These are phyloP conservation scores for Acer saccharum DNA, from an alignment of 345 rosid genomes.

Conservation along the genomic window DNA sequence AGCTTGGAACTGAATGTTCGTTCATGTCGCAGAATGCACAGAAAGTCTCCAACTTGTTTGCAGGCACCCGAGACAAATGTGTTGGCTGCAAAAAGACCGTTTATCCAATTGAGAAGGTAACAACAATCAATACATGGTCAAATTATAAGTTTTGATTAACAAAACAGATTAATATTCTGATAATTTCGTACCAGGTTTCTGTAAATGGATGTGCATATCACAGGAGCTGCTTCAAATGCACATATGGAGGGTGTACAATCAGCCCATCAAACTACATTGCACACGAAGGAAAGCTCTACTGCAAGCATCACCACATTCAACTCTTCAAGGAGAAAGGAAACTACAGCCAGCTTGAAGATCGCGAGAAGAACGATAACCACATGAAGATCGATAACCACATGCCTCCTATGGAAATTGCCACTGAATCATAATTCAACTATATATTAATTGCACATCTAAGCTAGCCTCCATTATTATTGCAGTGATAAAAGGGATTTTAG, in stretches of 20 bases:
- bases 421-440: conserved; percentile 21
- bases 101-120: conserved; percentile 63
- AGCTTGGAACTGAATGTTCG: background rate
- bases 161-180: background rate
- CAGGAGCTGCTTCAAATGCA: conserved; percentile 63
- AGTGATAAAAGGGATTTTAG: background rate
- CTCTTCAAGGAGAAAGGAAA: conserved; percentile 69
- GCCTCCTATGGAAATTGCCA: conserved; percentile 33
- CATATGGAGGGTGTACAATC: conserved; percentile 61
- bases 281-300: conserved; percentile 63
- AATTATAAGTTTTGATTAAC: background rate
- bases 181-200: conserved; percentile 36
- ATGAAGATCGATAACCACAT: background rate
- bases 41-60: conserved; percentile 49
- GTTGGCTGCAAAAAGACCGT: conserved; percentile 48
- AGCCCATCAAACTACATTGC: conserved; percentile 71
- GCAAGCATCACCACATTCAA: conserved; percentile 73
- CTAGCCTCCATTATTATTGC: conserved; percentile 4
- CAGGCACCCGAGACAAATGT: conserved; percentile 62
- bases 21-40: conserved; percentile 35
- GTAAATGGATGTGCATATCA: conserved; percentile 62
- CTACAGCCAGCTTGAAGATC: conserved; percentile 64
- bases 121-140: background rate
- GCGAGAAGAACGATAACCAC: conserved; percentile 17
- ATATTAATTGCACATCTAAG: background rate